Percentiles rank a stretch among this genome's conserved stretches.
These are phyloP conservation scores for Debaryomycetaceae sp. DNA, from an alignment of 1,139 yeast genomes.

Conservation along the genomic window DNA sequence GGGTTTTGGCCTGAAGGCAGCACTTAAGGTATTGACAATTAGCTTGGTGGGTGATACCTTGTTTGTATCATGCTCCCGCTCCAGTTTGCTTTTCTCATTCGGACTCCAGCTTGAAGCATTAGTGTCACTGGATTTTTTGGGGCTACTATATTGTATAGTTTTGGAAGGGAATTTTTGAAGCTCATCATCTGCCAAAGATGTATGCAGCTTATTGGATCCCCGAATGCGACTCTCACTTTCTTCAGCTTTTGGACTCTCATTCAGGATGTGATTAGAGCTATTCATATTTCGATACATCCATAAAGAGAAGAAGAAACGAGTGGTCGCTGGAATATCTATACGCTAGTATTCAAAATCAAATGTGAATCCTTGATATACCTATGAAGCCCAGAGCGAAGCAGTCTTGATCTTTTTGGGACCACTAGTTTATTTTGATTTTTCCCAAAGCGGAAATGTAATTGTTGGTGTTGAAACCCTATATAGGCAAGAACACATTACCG, in stretches of 20 bases:
- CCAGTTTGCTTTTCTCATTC: conserved; percentile 8
- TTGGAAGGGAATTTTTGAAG: neutral
- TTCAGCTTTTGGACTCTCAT: neutral
- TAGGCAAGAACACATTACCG: neutral
- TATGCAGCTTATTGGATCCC: neutral
- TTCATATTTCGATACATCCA: neutral
- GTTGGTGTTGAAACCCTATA: neutral
- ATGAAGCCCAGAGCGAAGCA: neutral
- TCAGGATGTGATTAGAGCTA: neutral
- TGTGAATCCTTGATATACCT: neutral
- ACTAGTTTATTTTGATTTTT: neutral
- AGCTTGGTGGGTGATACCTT: conserved; percentile 1
- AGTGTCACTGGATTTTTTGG: neutral
- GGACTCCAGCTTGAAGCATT: neutral
- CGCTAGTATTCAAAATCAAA: neutral
- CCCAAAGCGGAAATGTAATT: neutral
- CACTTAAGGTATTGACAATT: conserved; percentile 3
- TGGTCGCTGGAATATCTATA: too few relatives aligned
- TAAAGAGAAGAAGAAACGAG: too few relatives aligned
- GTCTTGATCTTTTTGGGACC: neutral
- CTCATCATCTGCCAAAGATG: neutral
- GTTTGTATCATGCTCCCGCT: conserved; percentile 5
- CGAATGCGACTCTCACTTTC: neutral
- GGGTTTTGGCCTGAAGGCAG: conserved; percentile 20
- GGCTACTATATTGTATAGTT: neutral